Base-by-base conservation (phyloP, 352 stramenopile species). In the Globisporangium parvum region DNA sequence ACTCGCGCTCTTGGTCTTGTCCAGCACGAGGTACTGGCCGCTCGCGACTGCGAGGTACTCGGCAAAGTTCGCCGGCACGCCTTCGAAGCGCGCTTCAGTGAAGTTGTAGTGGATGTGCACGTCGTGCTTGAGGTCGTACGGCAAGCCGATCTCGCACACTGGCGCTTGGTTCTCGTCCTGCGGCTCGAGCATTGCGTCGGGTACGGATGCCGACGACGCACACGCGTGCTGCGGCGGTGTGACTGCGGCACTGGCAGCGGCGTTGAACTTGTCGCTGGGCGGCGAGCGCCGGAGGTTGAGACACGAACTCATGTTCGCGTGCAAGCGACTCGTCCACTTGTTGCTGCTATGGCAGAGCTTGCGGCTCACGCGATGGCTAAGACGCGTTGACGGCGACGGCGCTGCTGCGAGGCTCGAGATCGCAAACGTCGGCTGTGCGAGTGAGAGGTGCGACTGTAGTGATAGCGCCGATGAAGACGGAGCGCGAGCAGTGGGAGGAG, bases 91-190 rank as follows among this genome's bases (percentile, higher is more conserved):
- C n/a, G 83, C 83, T 45, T 88, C 76, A 39, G 87, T 65, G 59
- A 82, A 91, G 66, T 96, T 94, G 73, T 93, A 96, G 57, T 78
- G 73, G 39, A 96, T 81, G 61, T 95, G 85, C 47, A 95, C 66
- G 62, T 92, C 82, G 55, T 95, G 86, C 23, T 82, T 77, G 35
- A 94, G 73, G 47, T 63, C 84, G 60, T 85, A 93, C 20, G 85
- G 85, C 35, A 77, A 66, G 6, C 83, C 77, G 56, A 95, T 93
- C 55, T 86, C 78, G 40, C 78, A 64, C 51, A 71, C 57, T 28
- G 60, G 53, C 18, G 65, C 51, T 18, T 74, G 49, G 57, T 70
- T 71, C 26, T 80, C 70, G 37, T 59, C 51, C 47, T 59, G 51
- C 37, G 51, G 58, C 17, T 58, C 51, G 20, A 21, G 37, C 45